Evolutionary conservation across 1,139 yeast genomes (phyloP).

Genomic region (Blastobotrys arbuscula): DNA sequence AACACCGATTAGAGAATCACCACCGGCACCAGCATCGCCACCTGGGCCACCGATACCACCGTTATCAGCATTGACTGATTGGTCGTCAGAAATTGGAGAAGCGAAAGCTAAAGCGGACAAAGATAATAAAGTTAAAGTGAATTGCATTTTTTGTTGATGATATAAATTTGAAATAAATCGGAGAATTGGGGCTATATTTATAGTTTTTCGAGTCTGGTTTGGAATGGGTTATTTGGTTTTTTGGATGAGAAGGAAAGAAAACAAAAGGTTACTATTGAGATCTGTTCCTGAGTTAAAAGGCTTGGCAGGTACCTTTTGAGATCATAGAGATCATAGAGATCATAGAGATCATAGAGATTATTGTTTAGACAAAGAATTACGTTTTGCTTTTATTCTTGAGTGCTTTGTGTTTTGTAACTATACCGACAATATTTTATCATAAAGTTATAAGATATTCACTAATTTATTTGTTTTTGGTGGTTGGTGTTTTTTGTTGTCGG

Average conservation of each 20-base stretch:
- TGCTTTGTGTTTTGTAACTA: background rate
- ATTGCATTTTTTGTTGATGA: background rate
- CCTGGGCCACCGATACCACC: conserved; percentile 6
- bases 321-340: too few species aligned
- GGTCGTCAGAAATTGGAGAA: background rate
- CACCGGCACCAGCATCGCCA: conserved; percentile 3
- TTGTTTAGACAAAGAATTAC: too few species aligned
- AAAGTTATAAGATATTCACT: too few species aligned
- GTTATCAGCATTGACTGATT: conserved; percentile 7
- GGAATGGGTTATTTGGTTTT: background rate
- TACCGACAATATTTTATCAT: background rate
- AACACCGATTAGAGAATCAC: background rate
- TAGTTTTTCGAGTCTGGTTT: background rate
- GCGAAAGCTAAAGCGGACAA: background rate
- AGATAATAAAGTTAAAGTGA: conserved; percentile 1
- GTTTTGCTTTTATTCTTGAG: too few species aligned
- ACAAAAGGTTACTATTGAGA: background rate
- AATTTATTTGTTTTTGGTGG: too few species aligned
- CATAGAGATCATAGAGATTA: too few species aligned
- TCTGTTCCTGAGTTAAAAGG: background rate
- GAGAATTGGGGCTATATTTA: background rate
- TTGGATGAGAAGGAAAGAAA: background rate
- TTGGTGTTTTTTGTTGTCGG: too few species aligned
- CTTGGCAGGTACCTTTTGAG: background rate
- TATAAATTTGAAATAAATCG: background rate